A percentile compares a stretch with the other conserved stretches of the same genome.
phyloP scores from a whole-genome alignment of 306 rosid genomes.

The Glycine soja region DNA sequence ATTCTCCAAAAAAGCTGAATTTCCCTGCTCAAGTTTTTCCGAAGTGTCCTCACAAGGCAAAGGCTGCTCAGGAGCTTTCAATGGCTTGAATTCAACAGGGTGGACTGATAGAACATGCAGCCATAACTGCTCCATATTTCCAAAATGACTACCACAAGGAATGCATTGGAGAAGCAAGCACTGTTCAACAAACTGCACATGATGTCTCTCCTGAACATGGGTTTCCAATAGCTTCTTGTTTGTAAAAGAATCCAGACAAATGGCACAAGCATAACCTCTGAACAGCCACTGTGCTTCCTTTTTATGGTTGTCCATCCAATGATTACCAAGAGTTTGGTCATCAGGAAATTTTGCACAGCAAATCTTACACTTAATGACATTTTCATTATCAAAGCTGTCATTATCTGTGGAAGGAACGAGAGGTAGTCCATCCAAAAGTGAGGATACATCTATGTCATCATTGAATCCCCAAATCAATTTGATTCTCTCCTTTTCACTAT shows the following conservation, averaged over 20 bases:
- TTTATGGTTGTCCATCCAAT: constrained; percentile 87
- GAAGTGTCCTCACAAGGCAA: constrained; percentile 56
- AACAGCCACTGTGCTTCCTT: constrained; percentile 89
- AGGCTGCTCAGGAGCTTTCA: constrained; percentile 57
- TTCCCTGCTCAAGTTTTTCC: constrained; percentile 52
- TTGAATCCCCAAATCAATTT: constrained; percentile 70
- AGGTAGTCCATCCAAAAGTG: constrained; percentile 58
- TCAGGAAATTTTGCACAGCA: constrained; percentile 69
- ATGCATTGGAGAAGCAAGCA: constrained; percentile 89
- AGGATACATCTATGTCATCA: constrained; percentile 55
- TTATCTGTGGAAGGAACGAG: constrained; percentile 48
- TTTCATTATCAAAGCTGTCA: constrained; percentile 53
- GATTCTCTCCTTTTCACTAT: constrained; percentile 70
- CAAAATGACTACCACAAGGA: constrained; percentile 86
- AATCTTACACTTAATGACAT: constrained; percentile 66
- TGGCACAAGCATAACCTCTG: constrained; percentile 87
- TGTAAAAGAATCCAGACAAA: constrained; percentile 83
- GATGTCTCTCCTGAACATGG: constrained; percentile 86
- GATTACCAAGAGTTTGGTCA: constrained; percentile 70
- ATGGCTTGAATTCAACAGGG: constrained; percentile 60
- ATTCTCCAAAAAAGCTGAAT: constrained; percentile 60
- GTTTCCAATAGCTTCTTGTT: constrained; percentile 73
- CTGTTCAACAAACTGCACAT: constrained; percentile 73
- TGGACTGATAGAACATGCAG: constrained; percentile 74
- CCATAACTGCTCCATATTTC: constrained; percentile 78